These are phyloP conservation scores for Yamagishiella unicocca DNA, from an alignment of 139 green algal species.

Conservation along the genomic window DNA sequence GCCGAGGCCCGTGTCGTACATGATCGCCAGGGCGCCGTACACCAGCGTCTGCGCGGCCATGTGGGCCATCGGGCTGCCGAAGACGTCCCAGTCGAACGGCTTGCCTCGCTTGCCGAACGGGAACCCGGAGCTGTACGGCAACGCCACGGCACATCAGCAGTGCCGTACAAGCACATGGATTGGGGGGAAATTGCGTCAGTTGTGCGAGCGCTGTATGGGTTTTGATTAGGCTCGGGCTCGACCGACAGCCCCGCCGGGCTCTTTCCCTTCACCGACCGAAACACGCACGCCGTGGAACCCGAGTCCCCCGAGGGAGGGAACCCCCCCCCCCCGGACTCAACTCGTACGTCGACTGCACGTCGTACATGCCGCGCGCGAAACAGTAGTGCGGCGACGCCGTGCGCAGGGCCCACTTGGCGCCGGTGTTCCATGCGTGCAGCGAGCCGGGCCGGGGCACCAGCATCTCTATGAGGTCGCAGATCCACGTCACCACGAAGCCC, in stretches of 20 bases:
- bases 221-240: too few relatives aligned
- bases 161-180: too few relatives aligned
- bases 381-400: slow-evolving; percentile 77
- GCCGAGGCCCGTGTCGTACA: slow-evolving; percentile 63
- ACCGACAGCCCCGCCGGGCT: too few relatives aligned
- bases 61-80: slow-evolving; percentile 52
- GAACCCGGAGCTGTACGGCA: slow-evolving; percentile 24
- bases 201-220: background rate
- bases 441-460: slow-evolving; percentile 44
- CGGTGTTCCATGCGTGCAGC: slow-evolving; percentile 41
- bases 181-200: too few relatives aligned
- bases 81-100: slow-evolving; percentile 66
- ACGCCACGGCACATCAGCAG: background rate
- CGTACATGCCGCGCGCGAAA: slow-evolving; percentile 66
- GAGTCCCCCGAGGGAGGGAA: too few relatives aligned
- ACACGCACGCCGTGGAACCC: too few relatives aligned
- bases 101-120: slow-evolving; percentile 17
- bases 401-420: slow-evolving; percentile 60
- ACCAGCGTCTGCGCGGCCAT: slow-evolving; percentile 53
- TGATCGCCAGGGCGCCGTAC: slow-evolving; percentile 58
- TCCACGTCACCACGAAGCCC: slow-evolving; percentile 76
- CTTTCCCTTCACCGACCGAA: too few relatives aligned
- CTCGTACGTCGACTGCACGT: slow-evolving; percentile 40
- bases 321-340: slow-evolving; percentile 6
- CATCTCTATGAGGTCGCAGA: slow-evolving; percentile 27